phyloP scores from a whole-genome alignment of 2,329 filamentous ascomycete species.

The Hyphodiscus sp. region DNA sequence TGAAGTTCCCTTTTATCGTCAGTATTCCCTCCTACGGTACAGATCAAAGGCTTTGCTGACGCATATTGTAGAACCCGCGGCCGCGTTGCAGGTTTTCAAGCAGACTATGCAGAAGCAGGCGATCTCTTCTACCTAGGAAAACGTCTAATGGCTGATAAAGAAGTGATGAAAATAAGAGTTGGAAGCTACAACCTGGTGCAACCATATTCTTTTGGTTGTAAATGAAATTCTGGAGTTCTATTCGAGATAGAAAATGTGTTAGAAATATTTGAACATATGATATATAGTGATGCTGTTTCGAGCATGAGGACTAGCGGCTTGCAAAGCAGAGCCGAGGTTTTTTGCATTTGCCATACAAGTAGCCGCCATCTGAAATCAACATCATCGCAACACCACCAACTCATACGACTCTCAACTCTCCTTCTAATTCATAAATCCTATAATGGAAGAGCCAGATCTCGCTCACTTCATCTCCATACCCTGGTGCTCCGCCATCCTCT shows the following conservation, averaged over 20 bases:
- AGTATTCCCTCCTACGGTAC: neutral
- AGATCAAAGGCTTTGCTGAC: neutral
- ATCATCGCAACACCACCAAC: neutral
- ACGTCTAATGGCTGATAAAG: too few relatives aligned
- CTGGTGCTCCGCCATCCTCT: constrained; percentile 42
- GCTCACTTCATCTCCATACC: constrained; percentile 35
- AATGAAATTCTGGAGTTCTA: too few relatives aligned
- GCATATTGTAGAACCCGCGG: constrained; percentile 32
- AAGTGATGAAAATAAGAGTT: too few relatives aligned
- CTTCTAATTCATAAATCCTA: neutral
- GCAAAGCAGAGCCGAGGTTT: too few relatives aligned
- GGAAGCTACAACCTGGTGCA: too few relatives aligned
- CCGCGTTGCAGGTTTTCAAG: constrained; percentile 40
- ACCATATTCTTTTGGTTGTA: too few relatives aligned
- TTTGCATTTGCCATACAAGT: too few relatives aligned
- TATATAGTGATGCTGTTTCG: too few relatives aligned
- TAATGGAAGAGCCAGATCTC: constrained; percentile 12
- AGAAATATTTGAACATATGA: too few relatives aligned
- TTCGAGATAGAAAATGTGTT: too few relatives aligned
- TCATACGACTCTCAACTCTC: neutral
- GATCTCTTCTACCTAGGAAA: constrained; percentile 30
- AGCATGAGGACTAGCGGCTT: neutral
- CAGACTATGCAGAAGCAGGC: constrained; percentile 37
- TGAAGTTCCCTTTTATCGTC: constrained; percentile 25
- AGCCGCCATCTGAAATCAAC: neutral